Conservation (phyloP, 192 early-diverging fungal species). For the Backusella sp. region DNA sequence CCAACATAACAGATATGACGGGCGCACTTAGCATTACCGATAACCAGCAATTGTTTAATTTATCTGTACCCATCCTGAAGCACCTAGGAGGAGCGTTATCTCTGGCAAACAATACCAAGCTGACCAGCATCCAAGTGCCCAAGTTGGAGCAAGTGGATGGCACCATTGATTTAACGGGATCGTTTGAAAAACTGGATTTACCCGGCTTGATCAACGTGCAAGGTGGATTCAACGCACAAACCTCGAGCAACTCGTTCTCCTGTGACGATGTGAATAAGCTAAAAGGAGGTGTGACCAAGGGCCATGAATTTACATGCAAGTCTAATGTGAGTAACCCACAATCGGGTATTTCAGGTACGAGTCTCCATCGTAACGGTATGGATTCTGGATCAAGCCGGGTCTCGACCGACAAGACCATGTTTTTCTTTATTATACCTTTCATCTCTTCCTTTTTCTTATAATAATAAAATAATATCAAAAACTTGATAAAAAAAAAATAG, state of each 20-base stretch:
- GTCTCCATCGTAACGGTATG: background rate
- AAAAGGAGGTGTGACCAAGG: conserved; percentile 18
- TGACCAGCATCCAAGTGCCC: conserved; percentile 45
- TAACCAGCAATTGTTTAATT: conserved; percentile 52
- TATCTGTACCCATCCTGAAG: conserved; percentile 55
- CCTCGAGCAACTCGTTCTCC: conserved; percentile 13
- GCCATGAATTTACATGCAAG: conserved; percentile 26
- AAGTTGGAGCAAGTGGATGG: conserved; percentile 58
- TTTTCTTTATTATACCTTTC: background rate
- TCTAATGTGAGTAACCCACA: conserved; percentile 16
- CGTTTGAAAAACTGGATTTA: conserved; percentile 57
- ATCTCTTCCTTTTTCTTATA: conserved; percentile 1
- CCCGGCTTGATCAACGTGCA: conserved; percentile 32
- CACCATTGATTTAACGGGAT: conserved; percentile 56
- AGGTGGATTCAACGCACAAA: conserved; percentile 23
- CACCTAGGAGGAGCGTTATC: conserved; percentile 61
- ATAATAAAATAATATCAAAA: background rate
- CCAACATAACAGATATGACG: conserved; percentile 41
- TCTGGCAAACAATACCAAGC: conserved; percentile 63
- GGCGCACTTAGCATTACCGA: conserved; percentile 56
- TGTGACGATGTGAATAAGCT: conserved; percentile 29
- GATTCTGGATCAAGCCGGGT: background rate
- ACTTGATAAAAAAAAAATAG: too few relatives aligned
- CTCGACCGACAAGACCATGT: background rate
- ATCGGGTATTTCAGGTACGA: conserved; percentile 5